These are phyloP conservation scores for Aegilops tauschii DNA, from an alignment of 176 grass and related monocot genomes.

Conservation along the genomic window DNA sequence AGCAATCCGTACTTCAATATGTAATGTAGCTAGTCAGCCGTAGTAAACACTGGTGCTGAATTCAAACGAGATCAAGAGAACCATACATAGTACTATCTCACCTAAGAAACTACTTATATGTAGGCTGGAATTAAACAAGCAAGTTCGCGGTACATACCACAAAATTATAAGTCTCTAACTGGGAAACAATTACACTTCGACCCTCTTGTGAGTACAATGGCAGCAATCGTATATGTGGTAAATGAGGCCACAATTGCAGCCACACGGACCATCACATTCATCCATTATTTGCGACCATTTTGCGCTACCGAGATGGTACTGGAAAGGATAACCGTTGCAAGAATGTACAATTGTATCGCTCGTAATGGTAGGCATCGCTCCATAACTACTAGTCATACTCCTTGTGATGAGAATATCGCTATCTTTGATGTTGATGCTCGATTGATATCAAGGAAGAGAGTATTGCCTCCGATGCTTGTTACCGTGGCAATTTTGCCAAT, in stretches of 20 bases:
- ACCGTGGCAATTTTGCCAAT: background rate
- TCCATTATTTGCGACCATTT: background rate
- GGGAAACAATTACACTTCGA: background rate
- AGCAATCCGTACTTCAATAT: no score
- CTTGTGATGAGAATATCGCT: no score
- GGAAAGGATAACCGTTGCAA: background rate
- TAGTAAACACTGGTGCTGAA: no score
- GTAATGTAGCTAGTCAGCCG: no score
- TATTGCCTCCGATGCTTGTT: background rate
- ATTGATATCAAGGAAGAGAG: background rate
- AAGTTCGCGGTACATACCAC: background rate
- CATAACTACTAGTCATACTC: no score
- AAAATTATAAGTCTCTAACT: background rate
- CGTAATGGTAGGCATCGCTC: no score
- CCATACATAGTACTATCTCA: no score
- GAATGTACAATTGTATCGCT: no score
- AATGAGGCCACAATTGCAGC: background rate
- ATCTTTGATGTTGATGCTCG: no score
- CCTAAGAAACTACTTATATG: background rate
- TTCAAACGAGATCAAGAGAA: no score
- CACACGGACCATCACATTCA: background rate
- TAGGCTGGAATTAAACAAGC: background rate
- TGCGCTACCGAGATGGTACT: background rate
- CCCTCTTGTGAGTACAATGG: background rate
- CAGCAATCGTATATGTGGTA: background rate